Evolutionary conservation across 139 green algal species (phyloP).

Genomic region (Zygnema circumcarinatum): DNA sequence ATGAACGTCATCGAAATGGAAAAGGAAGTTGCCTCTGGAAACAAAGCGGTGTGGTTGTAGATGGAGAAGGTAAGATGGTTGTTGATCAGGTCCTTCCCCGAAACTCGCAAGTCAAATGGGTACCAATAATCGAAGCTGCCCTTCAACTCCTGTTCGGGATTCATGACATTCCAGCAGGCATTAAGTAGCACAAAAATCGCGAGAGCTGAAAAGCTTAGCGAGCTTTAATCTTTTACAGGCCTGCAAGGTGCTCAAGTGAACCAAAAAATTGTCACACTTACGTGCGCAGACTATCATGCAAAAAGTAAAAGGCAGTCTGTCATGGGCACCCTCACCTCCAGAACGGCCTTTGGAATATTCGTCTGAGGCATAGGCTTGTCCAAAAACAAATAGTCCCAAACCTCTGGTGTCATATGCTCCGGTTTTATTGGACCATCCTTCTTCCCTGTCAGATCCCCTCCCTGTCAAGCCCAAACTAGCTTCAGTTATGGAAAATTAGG

Average conservation of each 20-base stretch:
- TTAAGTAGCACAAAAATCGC: not conserved
- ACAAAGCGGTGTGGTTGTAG: conserved; percentile 98
- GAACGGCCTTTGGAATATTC: conserved; percentile 67
- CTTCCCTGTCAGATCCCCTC: conserved; percentile 90
- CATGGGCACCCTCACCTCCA: no score
- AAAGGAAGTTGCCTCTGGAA: conserved; percentile 58
- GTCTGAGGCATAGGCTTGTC: conserved; percentile 66
- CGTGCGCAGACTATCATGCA: no score
- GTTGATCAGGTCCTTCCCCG: conserved; percentile 96
- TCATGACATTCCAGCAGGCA: not conserved
- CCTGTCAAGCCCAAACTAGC: conserved; percentile 50
- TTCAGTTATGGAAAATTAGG: no score
- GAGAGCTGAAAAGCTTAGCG: not conserved
- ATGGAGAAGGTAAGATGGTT: conserved; percentile 99
- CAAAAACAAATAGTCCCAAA: conserved; percentile 94
- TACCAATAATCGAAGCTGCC: conserved; percentile 99
- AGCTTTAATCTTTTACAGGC: no score
- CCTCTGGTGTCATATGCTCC: conserved; percentile 82
- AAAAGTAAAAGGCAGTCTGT: no score
- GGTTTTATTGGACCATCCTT: conserved; percentile 65
- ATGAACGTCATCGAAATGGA: no score
- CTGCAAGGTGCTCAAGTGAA: no score
- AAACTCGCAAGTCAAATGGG: conserved; percentile 93
- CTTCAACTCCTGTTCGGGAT: conserved; percentile 69
- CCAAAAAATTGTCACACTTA: no score